Percentiles rank a stretch among this genome's conserved stretches.
Evolutionary conservation across 2,329 filamentous ascomycete species (phyloP).

Genomic region (Colletotrichum tabaci): DNA sequence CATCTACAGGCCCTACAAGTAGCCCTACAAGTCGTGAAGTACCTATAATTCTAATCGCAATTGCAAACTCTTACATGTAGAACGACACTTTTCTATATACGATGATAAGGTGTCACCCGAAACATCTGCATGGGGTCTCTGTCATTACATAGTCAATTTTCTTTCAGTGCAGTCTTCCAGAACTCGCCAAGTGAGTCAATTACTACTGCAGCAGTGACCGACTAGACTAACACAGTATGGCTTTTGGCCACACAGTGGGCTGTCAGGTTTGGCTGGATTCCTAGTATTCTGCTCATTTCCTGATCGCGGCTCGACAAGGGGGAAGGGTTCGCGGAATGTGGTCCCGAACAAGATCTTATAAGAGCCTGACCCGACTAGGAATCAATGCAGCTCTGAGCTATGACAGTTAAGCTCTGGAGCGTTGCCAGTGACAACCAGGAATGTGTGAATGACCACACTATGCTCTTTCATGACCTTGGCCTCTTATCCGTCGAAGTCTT

Average conservation of each 20-base stretch:
- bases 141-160: background rate
- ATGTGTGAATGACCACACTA: background rate
- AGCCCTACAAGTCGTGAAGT: too few relatives aligned
- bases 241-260: background rate
- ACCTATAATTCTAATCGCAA: too few relatives aligned
- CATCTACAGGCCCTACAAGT: too few relatives aligned
- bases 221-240: background rate
- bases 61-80: background rate
- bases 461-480: background rate
- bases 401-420: background rate
- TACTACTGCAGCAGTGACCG: background rate
- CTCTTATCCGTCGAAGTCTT: background rate
- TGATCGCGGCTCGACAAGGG: slow-evolving; percentile 1
- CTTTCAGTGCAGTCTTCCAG: background rate
- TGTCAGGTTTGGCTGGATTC: background rate
- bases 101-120: background rate
- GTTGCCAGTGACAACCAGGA: slow-evolving; percentile 20
- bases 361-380: background rate
- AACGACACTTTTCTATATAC: background rate
- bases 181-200: background rate
- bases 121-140: background rate
- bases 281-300: slow-evolving; percentile 23
- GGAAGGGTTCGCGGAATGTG: slow-evolving; percentile 18
- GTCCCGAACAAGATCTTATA: background rate
- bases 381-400: background rate